These are phyloP conservation scores for Lotmaria passim DNA, from an alignment of 208 protist genomes.

Conservation along the genomic window DNA sequence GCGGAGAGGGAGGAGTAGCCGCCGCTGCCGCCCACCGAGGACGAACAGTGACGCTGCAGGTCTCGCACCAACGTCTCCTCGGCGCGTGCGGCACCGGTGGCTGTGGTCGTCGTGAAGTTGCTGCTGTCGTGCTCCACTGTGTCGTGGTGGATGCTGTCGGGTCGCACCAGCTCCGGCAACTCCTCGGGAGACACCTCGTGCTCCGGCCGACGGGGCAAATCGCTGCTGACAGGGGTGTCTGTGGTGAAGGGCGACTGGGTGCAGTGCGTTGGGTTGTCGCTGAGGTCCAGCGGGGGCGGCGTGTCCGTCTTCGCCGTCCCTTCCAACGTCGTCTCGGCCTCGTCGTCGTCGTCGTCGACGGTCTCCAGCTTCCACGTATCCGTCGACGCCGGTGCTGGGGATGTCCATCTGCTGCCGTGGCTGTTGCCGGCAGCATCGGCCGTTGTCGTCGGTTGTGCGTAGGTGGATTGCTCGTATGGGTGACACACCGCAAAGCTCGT, in stretches of 20 bases:
- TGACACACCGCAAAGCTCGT: slow-evolving; percentile 25
- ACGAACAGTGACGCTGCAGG: neutral
- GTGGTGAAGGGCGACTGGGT: neutral
- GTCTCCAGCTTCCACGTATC: neutral
- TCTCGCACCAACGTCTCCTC: too few species aligned
- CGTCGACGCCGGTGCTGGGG: neutral
- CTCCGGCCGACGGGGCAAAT: neutral
- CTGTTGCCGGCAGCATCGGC: too few species aligned
- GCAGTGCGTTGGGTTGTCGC: neutral
- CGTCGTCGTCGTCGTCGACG: neutral
- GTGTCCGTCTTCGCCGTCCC: neutral
- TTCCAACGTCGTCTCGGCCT: neutral
- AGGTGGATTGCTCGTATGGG: neutral
- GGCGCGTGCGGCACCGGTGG: neutral
- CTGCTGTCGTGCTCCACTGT: neutral
- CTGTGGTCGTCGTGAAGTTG: neutral
- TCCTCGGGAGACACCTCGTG: neutral
- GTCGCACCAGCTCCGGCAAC: slow-evolving; percentile 18
- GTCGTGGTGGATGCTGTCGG: slow-evolving; percentile 12
- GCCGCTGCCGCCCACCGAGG: neutral
- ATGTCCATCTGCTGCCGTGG: neutral
- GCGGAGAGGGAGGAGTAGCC: slow-evolving; percentile 11
- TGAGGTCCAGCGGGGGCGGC: slow-evolving; percentile 2
- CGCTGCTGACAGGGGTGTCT: neutral
- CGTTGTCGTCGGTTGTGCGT: neutral